Evolutionary conservation across 495 filamentous ascomycete species (phyloP), one percentile per base, ranked within the genome.

Genomic region (Platismatia glauca): DNA sequence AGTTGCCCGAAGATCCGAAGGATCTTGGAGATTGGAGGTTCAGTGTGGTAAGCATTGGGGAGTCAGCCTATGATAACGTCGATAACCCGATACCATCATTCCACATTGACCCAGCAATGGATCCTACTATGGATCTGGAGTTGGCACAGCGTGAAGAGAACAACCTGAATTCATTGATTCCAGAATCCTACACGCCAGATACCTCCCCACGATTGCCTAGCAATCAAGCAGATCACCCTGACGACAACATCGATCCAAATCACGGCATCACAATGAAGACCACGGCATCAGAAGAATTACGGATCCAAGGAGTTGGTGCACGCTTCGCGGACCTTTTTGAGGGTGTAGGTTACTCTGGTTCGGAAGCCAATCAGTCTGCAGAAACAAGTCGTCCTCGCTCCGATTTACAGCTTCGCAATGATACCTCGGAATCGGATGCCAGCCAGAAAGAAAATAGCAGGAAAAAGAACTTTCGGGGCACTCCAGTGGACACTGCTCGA

Each of bases 11-110:
- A 68, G 53, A 69, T 69, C 64, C 77, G 60, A 56, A 62, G 20
- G 70, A 75, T 22, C 69, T 74, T n/a, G 77, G 81, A 43, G 88
- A 93, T 66, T 96, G 94, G 90, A 96, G 93, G 67, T 96, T 96
- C 69, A 91, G 88, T 69, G 91, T 35, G 68, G 74, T 31, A 44
- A 64, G 7, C 16, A 53, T 53, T 20, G 58, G 53, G 20, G 68
- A 62, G 3, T 38, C 62, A 3, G 43, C 18, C 24, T 72, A 1
- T 46, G 66, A 11, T 46, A 57, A 55, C 73, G 76, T 31, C 70
- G 75, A 13, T 37, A 53, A 11, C 57, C 68, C 3, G 64, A 71
- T 16, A 38, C 44, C 31, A 71, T 74, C 56, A 68, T 77, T 57
- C 5, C 57, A 59, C 27, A 37, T 60, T 27, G 38, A 59, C 7